phyloP scores from a whole-genome alignment of 1,284 basidiomycete species.

The Puccinia polysora region DNA sequence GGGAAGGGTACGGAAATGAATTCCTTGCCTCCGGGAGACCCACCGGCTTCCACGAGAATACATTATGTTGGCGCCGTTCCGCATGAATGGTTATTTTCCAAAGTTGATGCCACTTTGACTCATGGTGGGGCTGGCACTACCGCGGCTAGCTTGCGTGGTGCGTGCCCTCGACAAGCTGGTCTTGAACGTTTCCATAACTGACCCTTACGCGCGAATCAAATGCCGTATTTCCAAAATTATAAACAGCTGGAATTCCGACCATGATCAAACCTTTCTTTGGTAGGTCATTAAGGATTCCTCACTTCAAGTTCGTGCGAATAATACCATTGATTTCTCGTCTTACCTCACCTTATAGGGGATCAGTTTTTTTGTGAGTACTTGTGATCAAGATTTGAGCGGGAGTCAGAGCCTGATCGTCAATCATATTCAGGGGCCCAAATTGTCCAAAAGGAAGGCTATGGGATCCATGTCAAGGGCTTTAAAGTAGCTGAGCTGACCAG shows the following conservation, averaged over 20 bases:
- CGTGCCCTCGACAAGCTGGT: background rate
- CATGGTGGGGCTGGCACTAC: conserved; percentile 51
- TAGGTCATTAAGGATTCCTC: conserved; percentile 22
- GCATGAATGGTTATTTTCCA: conserved; percentile 50
- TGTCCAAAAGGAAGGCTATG: conserved; percentile 49
- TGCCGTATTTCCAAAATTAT: background rate
- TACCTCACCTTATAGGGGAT: conserved; percentile 16
- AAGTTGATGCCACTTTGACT: conserved; percentile 50
- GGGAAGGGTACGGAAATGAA: background rate
- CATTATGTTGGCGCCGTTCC: conserved; percentile 50
- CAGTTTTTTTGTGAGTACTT: conserved; percentile 29
- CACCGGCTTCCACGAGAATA: conserved; percentile 37
- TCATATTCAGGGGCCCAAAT: conserved; percentile 48
- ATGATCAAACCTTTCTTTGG: conserved; percentile 51
- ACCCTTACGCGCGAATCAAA: too few species aligned
- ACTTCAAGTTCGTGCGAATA: background rate
- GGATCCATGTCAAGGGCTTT: conserved; percentile 46
- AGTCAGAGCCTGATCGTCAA: background rate
- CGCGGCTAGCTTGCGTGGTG: conserved; percentile 48
- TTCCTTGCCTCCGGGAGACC: too few species aligned
- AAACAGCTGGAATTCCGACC: conserved; percentile 48
- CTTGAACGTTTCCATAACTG: too few species aligned
- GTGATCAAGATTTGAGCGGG: background rate
- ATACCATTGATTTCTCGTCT: background rate
- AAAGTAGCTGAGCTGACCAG: conserved; percentile 41